Evolutionary conservation across 1,284 basidiomycete genomes (phyloP).

Genomic region (Melanopsichium pennsylvanicum): DNA sequence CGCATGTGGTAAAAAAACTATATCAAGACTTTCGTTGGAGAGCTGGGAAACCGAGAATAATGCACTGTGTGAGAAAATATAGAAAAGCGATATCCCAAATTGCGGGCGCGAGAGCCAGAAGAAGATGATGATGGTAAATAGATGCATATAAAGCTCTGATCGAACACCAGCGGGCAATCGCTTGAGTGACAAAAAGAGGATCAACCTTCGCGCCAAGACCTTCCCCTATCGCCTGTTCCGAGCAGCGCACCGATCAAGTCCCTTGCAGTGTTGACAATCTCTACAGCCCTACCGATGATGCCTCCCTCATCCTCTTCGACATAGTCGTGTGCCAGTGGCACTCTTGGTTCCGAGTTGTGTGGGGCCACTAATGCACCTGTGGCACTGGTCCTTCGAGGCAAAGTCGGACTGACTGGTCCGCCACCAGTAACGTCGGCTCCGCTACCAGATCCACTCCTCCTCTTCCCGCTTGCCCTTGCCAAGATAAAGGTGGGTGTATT

Average conservation of each 20-base stretch:
- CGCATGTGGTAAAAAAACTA: no score
- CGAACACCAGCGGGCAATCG: no score
- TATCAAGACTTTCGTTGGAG: no score
- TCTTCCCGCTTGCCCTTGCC: constrained; percentile 41
- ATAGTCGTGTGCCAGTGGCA: constrained; percentile 62
- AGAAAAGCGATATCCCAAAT: no score
- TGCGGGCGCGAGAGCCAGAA: no score
- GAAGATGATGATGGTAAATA: no score
- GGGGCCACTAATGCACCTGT: constrained; percentile 62
- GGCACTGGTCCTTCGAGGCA: constrained; percentile 50
- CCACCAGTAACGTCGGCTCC: constrained; percentile 29
- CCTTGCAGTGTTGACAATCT: constrained; percentile 64
- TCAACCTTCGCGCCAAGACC: constrained; percentile 45
- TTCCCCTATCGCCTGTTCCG: constrained; percentile 42
- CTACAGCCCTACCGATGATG: constrained; percentile 61
- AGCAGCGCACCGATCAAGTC: constrained; percentile 61
- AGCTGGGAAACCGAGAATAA: no score
- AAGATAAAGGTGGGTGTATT: constrained; percentile 62
- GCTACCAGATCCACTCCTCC: constrained; percentile 32
- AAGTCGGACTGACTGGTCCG: constrained; percentile 44
- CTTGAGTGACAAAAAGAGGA: no score
- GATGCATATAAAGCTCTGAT: no score
- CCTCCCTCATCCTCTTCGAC: constrained; percentile 64
- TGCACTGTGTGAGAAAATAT: no score
- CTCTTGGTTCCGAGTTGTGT: constrained; percentile 51